Base-by-base conservation (phyloP, 305 asterid species). In the Rubia balearica region DNA sequence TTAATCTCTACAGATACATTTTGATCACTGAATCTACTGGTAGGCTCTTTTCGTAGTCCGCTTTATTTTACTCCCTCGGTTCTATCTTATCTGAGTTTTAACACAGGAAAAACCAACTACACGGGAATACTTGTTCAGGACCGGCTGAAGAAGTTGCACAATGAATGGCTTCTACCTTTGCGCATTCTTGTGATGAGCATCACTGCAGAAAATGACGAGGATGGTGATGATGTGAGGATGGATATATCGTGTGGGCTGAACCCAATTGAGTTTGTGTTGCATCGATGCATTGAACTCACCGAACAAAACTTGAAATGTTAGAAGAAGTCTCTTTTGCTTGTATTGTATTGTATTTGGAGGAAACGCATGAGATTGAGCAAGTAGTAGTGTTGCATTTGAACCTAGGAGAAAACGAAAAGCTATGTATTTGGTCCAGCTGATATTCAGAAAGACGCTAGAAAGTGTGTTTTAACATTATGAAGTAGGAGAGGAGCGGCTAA, bases 121-220 rank as follows among this genome's bases (percentile, higher is more conserved):
- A 93, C 86, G 1, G 90, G 88, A 59, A 79, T 91, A 71, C 66
- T 90, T 65, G 77, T 82, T 2, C 79, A 77, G 81, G 88, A 87
- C 67, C 84, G 67, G 27, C 67, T 94, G 80, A 75, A 56, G 79
- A 85, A 71, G 78, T 92, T 81, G 27, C 82, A 83, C 79, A 69
- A 71, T 8, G 90, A 87, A 70, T 94, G 97, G 98, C 80, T 93
- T 76, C 96, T 90, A 33, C 98, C 98, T 30, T 82, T 93, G 59
- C 96, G 92, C 8, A 59, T 80, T 14, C 72, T 93, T 75, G 86
- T 89, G 73, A 71, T 81, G 0, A 78, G 85, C 73, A 68, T 78
- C 46, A 69, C 72, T 60, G 84, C 88, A 33, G 87, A 85, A 73
- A 81, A 67, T 75, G 87, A 65, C 24, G 70, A 79, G 66, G 79